phyloP scores from a whole-genome alignment of 2,329 filamentous ascomycete genomes.

The Lecanosticta acicola region DNA sequence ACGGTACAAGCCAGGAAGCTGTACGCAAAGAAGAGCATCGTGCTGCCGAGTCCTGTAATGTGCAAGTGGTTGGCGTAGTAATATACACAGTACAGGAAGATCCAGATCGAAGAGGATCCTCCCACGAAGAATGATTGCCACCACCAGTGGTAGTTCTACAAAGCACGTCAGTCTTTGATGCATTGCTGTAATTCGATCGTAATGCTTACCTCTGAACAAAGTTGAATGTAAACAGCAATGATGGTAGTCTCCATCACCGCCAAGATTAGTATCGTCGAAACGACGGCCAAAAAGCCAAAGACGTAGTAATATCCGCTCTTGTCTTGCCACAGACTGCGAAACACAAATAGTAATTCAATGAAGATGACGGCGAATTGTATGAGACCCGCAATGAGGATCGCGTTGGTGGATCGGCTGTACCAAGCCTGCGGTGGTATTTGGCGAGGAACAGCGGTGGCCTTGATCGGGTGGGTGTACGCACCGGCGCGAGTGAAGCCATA shows the following conservation, averaged over 20 bases:
- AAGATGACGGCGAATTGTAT: constrained; percentile 84
- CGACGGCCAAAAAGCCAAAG: constrained; percentile 76
- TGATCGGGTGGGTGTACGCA: constrained; percentile 75
- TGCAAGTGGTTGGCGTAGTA: constrained; percentile 77
- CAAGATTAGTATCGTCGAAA: constrained; percentile 65
- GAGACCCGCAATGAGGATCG: constrained; percentile 66
- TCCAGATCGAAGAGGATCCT: constrained; percentile 70
- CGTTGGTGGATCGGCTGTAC: constrained; percentile 62
- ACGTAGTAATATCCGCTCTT: constrained; percentile 91
- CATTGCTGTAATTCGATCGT: not conserved
- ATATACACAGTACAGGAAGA: constrained; percentile 77
- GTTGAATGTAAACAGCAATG: constrained; percentile 73
- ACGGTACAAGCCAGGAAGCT: constrained; percentile 75
- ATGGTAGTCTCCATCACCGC: constrained; percentile 79
- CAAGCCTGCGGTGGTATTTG: constrained; percentile 70
- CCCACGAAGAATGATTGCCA: constrained; percentile 83
- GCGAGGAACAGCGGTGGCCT: constrained; percentile 64
- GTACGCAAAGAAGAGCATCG: constrained; percentile 79
- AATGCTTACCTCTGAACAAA: constrained; percentile 64
- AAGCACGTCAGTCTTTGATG: constrained; percentile 11
- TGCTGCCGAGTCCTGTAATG: constrained; percentile 72
- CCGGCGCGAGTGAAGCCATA: constrained; percentile 63
- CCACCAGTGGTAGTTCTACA: constrained; percentile 80
- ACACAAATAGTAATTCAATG: constrained; percentile 80
- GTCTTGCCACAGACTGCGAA: constrained; percentile 83